phyloP scores from a whole-genome alignment of 2,329 filamentous ascomycete species.

The Aureobasidium sp. region DNA sequence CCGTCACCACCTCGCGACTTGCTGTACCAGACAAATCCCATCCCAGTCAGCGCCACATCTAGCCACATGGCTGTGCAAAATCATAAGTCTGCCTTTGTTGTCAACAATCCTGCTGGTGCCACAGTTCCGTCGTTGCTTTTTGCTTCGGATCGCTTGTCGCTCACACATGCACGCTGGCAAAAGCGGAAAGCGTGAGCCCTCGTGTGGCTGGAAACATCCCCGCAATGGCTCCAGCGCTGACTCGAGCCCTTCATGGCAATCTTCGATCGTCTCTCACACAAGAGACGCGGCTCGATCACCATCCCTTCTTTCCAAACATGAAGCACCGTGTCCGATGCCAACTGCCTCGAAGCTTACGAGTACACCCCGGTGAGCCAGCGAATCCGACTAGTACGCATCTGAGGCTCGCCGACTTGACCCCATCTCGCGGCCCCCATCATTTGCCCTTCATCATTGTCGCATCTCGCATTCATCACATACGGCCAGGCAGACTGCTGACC shows the following conservation, averaged over 20 bases:
- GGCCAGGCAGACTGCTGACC: not conserved
- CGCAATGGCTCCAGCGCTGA: conserved; percentile 5
- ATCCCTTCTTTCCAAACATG: not conserved
- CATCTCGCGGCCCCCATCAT: not conserved
- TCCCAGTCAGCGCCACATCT: not conserved
- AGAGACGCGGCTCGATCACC: conserved; percentile 5
- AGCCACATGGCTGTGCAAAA: conserved; percentile 14
- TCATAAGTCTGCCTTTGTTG: not conserved
- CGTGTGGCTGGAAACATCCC: conserved; percentile 14
- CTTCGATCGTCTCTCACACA: conserved; percentile 4
- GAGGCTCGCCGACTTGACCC: conserved; percentile 1
- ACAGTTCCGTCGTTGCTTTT: conserved; percentile 6
- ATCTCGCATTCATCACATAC: not conserved
- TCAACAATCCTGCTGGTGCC: conserved; percentile 2
- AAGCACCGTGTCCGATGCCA: conserved; percentile 3
- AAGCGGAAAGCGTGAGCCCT: conserved; percentile 12
- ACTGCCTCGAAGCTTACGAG: conserved; percentile 7
- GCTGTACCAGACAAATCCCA: not conserved
- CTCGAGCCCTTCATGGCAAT: conserved; percentile 7
- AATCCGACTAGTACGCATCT: not conserved
- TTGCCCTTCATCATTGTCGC: not conserved
- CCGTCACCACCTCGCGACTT: not conserved
- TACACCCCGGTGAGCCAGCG: not conserved
- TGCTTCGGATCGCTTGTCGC: conserved; percentile 6
- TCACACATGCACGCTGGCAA: conserved; percentile 11